phyloP scores from a whole-genome alignment of 2,329 filamentous ascomycete species.

The Knufia fluminis region DNA sequence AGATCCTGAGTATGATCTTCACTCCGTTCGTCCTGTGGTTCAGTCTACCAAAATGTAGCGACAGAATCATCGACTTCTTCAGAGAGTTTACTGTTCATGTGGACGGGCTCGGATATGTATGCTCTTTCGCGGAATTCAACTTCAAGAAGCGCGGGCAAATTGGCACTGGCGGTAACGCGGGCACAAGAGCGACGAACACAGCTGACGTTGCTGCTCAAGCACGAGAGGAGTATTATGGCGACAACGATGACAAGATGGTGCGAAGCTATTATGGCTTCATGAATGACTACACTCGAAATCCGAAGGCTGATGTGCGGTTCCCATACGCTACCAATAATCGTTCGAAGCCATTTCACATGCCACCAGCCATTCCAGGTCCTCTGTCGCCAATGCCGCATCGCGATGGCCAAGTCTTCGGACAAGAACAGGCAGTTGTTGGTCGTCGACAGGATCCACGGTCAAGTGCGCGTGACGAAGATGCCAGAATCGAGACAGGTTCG shows the following conservation, averaged over 20 bases:
- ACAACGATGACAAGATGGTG: slow-evolving; percentile 97
- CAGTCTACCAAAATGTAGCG: slow-evolving; percentile 76
- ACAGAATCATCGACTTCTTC: slow-evolving; percentile 95
- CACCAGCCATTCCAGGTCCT: slow-evolving; percentile 63
- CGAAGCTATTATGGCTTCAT: slow-evolving; percentile 92
- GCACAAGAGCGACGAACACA: slow-evolving; percentile 2
- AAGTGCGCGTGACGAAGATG: slow-evolving; percentile 9
- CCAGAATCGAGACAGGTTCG: slow-evolving; percentile 22
- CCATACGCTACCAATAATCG: slow-evolving; percentile 43
- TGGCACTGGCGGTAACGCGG: slow-evolving; percentile 6
- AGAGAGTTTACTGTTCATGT: slow-evolving; percentile 96
- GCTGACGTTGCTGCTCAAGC: slow-evolving; percentile 21
- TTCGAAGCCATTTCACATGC: slow-evolving; percentile 58
- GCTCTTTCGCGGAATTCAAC: slow-evolving; percentile 94
- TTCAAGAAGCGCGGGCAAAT: slow-evolving; percentile 73
- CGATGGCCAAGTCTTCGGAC: slow-evolving; percentile 13
- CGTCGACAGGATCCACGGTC: neutral
- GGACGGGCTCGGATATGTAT: slow-evolving; percentile 90
- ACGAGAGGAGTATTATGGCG: slow-evolving; percentile 80
- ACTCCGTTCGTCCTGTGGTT: slow-evolving; percentile 83
- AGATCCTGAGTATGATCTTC: slow-evolving; percentile 83
- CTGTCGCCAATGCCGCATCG: slow-evolving; percentile 50
- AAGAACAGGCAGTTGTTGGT: neutral
- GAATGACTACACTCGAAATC: slow-evolving; percentile 77
- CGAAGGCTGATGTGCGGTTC: slow-evolving; percentile 56